phyloP scores from a whole-genome alignment of 2,329 filamentous ascomycete genomes.

The Pestalotiopsis sp. region DNA sequence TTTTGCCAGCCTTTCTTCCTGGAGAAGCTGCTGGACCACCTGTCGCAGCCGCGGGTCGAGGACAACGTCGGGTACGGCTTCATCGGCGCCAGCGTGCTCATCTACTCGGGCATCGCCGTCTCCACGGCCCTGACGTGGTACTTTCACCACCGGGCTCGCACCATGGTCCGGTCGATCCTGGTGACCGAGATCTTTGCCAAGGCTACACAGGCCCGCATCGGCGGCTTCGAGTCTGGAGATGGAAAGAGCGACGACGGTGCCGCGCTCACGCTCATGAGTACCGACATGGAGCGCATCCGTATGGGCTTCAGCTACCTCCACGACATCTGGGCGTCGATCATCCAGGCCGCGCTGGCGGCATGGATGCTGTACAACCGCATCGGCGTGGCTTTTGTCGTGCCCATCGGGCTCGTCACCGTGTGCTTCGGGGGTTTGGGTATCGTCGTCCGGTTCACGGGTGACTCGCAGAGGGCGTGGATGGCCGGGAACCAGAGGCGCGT shows the following conservation, averaged over 20 bases:
- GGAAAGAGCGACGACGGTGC: slow-evolving; percentile 37
- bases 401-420: slow-evolving; percentile 44
- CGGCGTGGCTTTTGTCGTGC: slow-evolving; percentile 48
- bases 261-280: slow-evolving; percentile 49
- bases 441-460: slow-evolving; percentile 27
- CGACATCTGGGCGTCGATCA: slow-evolving; percentile 40
- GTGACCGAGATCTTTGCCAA: slow-evolving; percentile 34
- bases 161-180: slow-evolving; percentile 36
- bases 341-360: slow-evolving; percentile 46
- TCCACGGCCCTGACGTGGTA: slow-evolving; percentile 30
- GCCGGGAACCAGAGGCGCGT: slow-evolving; percentile 34
- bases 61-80: slow-evolving; percentile 16
- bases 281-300: slow-evolving; percentile 47
- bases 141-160: slow-evolving; percentile 8
- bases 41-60: slow-evolving; percentile 21
- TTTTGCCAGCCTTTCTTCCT: slow-evolving; percentile 48
- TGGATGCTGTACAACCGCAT: slow-evolving; percentile 50
- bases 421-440: slow-evolving; percentile 20
- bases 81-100: slow-evolving; percentile 11
- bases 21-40: slow-evolving; percentile 35
- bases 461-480: slow-evolving; percentile 39
- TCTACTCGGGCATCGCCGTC: slow-evolving; percentile 12
- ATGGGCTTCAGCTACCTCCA: slow-evolving; percentile 37
- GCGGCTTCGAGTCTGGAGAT: not conserved
- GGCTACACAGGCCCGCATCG: slow-evolving; percentile 29